Conservation (phyloP, 805 yeast species). For the Ogataea nakhonphanomensis region DNA sequence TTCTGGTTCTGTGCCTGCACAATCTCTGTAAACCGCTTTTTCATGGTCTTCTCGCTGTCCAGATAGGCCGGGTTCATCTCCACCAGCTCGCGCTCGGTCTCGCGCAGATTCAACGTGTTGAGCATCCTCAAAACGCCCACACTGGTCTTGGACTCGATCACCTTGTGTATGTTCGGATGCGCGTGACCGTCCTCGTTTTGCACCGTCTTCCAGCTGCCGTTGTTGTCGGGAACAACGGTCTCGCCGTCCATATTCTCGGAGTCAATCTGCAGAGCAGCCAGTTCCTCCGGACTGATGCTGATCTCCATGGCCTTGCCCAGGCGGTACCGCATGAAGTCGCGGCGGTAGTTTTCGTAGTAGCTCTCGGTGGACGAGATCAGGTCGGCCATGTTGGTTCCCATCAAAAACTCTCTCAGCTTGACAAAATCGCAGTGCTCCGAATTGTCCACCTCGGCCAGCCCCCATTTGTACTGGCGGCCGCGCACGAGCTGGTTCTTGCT, state of each 20-base stretch:
- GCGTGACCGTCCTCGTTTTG: constrained; percentile 14
- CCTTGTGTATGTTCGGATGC: constrained; percentile 30
- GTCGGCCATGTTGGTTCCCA: constrained; percentile 73
- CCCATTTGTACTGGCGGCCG: constrained; percentile 85
- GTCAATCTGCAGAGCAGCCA: constrained; percentile 16
- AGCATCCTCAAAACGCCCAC: constrained; percentile 39
- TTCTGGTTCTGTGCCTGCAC: constrained; percentile 50
- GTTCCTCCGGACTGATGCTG: constrained; percentile 19
- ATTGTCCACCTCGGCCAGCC: constrained; percentile 79
- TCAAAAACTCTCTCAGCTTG: constrained; percentile 57
- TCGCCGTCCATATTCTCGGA: constrained; percentile 20
- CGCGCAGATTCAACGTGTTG: constrained; percentile 33
- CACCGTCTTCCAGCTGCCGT: constrained; percentile 27
- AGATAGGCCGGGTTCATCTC: constrained; percentile 47
- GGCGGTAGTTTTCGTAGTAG: constrained; percentile 71
- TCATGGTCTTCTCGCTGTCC: constrained; percentile 41
- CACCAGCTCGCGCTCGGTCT: constrained; percentile 38
- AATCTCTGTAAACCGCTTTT: constrained; percentile 40
- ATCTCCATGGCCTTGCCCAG: constrained; percentile 29
- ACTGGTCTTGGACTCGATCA: constrained; percentile 26
- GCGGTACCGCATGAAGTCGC: constrained; percentile 44
- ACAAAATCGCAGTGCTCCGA: constrained; percentile 72
- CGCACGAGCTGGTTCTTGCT: constrained; percentile 49
- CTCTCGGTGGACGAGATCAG: constrained; percentile 71
- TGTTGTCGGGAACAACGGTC: constrained; percentile 22